Percentiles rank a stretch among this genome's conserved stretches.
Evolutionary conservation across 73 alveolate species (phyloP).

Genomic region (Paramecium primaurelia): DNA sequence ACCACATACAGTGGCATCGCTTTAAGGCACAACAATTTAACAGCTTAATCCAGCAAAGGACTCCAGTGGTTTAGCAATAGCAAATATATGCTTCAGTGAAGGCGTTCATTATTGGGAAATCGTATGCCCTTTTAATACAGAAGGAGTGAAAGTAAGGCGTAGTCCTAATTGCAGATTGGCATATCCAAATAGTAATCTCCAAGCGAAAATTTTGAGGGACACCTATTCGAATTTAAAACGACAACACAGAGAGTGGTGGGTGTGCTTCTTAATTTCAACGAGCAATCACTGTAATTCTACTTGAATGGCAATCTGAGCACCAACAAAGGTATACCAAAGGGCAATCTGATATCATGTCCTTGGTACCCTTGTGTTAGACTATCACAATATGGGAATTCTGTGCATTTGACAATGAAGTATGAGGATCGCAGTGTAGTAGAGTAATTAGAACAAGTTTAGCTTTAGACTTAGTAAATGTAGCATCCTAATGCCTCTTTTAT

Average conservation of each 20-base stretch:
- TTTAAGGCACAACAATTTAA: background rate
- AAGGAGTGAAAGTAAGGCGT: slow-evolving; percentile 29
- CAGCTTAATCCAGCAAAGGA: background rate
- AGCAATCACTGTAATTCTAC: slow-evolving; percentile 64
- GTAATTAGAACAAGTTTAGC: background rate
- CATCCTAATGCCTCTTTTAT: background rate
- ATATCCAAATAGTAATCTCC: background rate
- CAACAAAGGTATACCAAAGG: slow-evolving; percentile 40
- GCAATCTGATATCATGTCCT: slow-evolving; percentile 31
- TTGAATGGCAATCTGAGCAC: slow-evolving; percentile 64
- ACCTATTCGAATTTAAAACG: slow-evolving; percentile 66
- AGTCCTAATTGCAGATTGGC: slow-evolving; percentile 15
- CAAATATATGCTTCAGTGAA: slow-evolving; percentile 49
- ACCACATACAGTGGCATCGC: slow-evolving; percentile 1
- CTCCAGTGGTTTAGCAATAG: background rate
- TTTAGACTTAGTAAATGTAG: background rate
- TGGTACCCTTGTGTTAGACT: slow-evolving; percentile 66
- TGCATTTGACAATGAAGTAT: background rate
- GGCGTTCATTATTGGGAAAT: slow-evolving; percentile 81
- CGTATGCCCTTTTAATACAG: slow-evolving; percentile 64
- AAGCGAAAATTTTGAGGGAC: background rate
- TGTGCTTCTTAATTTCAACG: slow-evolving; percentile 65
- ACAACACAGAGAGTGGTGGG: slow-evolving; percentile 76
- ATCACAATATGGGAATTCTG: slow-evolving; percentile 55
- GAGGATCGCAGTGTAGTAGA: slow-evolving; percentile 3